Percentiles rank a stretch among this genome's conserved stretches.
Conservation (phyloP, 768 basidiomycete species). For the Sporobolomyces phaffii region DNA sequence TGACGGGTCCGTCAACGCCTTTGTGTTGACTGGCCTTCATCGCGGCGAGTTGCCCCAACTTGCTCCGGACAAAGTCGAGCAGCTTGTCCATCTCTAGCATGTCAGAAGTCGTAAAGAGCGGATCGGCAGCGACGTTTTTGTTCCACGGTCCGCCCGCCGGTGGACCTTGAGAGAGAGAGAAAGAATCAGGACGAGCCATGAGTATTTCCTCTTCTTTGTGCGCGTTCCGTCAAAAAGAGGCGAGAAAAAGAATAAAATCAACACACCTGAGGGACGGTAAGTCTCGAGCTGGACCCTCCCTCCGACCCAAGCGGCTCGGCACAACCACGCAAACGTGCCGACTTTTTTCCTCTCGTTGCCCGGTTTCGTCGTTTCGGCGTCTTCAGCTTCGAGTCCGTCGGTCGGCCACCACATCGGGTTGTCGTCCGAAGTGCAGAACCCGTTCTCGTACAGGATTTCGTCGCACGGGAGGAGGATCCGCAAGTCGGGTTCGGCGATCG, state of each 20-base stretch:
- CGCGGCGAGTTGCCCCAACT: slow-evolving; percentile 12
- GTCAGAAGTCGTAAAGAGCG: slow-evolving; percentile 10
- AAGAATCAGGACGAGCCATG: too few species aligned
- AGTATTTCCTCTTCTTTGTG: too few species aligned
- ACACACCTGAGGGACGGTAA: slow-evolving; percentile 29
- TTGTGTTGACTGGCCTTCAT: slow-evolving; percentile 6
- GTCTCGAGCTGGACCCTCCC: slow-evolving; percentile 32
- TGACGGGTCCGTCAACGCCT: slow-evolving; percentile 15
- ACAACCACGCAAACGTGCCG: slow-evolving; percentile 33
- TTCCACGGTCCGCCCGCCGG: slow-evolving; percentile 33
- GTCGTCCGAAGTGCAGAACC: slow-evolving; percentile 16
- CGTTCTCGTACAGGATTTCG: slow-evolving; percentile 24
- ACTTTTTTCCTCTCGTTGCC: slow-evolving; percentile 12
- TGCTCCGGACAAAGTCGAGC: slow-evolving; percentile 16
- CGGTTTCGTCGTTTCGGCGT: not conserved
- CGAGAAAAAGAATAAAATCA: not conserved
- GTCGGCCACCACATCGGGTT: slow-evolving; percentile 35
- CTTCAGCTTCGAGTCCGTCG: slow-evolving; percentile 19
- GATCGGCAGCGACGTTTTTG: slow-evolving; percentile 19
- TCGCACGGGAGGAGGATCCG: slow-evolving; percentile 38
- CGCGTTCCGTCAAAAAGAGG: not conserved
- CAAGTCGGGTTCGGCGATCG: slow-evolving; percentile 29
- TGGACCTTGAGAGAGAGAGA: slow-evolving; percentile 1
- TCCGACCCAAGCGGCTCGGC: slow-evolving; percentile 28
- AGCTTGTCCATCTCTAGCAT: slow-evolving; percentile 30